Base-by-base conservation (phyloP, 2,329 filamentous ascomycete species). In the Cercospora brassicicola region DNA sequence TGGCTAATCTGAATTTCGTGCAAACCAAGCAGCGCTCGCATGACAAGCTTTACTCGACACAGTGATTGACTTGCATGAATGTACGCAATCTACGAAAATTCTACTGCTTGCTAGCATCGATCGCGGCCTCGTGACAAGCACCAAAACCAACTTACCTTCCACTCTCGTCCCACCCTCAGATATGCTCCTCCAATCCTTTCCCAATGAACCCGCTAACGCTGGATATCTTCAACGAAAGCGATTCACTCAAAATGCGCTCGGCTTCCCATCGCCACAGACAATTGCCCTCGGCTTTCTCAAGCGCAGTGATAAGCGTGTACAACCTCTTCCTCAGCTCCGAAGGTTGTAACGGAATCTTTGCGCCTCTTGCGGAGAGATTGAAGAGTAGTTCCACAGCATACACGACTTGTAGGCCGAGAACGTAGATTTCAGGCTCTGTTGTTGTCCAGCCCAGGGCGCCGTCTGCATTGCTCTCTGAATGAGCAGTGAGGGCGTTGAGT, bases 401-500 rank as follows among this genome's bases (percentile, higher is more conserved):
- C 5, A 86, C 66, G 0, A 85, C 76, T 20, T 79, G 75, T 69
- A 84, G 73, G 0, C 86, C 87, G 51, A 91, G 79, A 2, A 85
- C 84, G 77, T 93, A 94, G 0, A 89, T 86, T 31, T 89, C 86
- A 0, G 88, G 84, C 23, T 23, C 20, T 23, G 20, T 65, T 89
- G 87, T 68, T 33, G 68, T 86, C 89, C 90, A 93, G 6, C 92
- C 91, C 36, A 96, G 80, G 8, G 90, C 84, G 0, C 90, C 90
- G 74, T 93, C 91, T 1, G 77, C 75, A 20, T 83, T 78, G 0
- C 69, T 69, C 2, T 75, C 72, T 18, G 79, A 72, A 0, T 79
- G 75, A 0, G 73, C 56, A 0, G 74, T 77, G 11, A 91, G 76
- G 0, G 79, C 73, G 28, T 75, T 67, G 7, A 91, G 74, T 0